phyloP scores from a whole-genome alignment of 768 basidiomycete genomes.

The Mycena pura region DNA sequence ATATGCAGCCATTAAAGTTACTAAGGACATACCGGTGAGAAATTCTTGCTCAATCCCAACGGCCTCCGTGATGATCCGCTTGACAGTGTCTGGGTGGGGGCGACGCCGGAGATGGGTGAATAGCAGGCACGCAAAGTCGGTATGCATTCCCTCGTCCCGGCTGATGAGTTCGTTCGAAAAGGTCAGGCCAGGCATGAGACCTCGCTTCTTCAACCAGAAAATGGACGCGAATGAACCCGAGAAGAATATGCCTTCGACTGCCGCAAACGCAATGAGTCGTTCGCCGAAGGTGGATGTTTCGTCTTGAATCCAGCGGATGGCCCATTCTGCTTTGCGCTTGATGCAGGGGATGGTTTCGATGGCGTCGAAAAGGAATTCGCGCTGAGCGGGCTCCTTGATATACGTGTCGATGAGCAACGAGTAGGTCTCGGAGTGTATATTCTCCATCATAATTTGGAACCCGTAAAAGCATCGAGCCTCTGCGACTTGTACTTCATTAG shows the following conservation, averaged over 20 bases:
- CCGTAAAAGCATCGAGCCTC: constrained; percentile 86
- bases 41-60: constrained; percentile 75
- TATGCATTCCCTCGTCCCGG: constrained; percentile 84
- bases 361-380: constrained; percentile 74
- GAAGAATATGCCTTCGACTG: constrained; percentile 86
- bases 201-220: constrained; percentile 86
- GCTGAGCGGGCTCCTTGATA: constrained; percentile 67
- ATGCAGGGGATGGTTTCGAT: constrained; percentile 80
- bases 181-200: constrained; percentile 82
- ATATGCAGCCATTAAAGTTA: not conserved
- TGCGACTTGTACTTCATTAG: constrained; percentile 74
- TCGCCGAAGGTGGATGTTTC: constrained; percentile 68
- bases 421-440: constrained; percentile 84
- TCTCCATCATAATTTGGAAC: constrained; percentile 91
- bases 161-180: constrained; percentile 88
- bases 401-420: constrained; percentile 83
- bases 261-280: constrained; percentile 80
- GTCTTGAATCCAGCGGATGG: constrained; percentile 75
- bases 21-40: constrained; percentile 52
- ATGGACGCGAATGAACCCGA: constrained; percentile 79
- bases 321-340: constrained; percentile 79
- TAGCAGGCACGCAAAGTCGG: constrained; percentile 80
- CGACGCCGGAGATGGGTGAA: constrained; percentile 73
- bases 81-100: constrained; percentile 69
- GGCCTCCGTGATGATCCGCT: constrained; percentile 66